Evolutionary conservation across 2,329 filamentous ascomycete species (phyloP), one percentile per base, ranked within the genome.

Genomic region (Pseudogymnoascus pannorum): DNA sequence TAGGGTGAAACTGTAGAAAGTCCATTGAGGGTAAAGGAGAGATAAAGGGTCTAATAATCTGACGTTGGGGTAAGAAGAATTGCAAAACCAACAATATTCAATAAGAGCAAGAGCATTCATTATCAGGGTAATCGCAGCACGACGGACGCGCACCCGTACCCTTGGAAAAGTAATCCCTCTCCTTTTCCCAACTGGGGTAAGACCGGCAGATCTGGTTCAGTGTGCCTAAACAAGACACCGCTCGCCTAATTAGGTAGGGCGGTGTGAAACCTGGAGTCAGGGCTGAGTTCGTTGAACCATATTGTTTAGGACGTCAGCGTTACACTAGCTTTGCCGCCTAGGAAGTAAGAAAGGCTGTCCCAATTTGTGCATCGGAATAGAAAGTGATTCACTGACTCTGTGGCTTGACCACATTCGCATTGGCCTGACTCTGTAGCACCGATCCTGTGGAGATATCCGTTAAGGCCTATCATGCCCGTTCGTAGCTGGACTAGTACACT

Each of bases 331-430:
- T n/a, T n/a, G n/a, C n/a, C n/a, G n/a, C n/a, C n/a, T n/a, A n/a
- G n/a, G n/a, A n/a, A n/a, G n/a, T n/a, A n/a, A n/a, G n/a, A n/a
- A n/a, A n/a, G n/a, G n/a, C n/a, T n/a, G n/a, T 66, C 69, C 71
- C 64, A 72, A 60, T 68, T 67, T 60, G 24, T 65, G 61, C 62
- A 71, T 64, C 64, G 63, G 62, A 70, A 70, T 61, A 71, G 66
- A 31, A 71, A 69, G 65, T 70, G 64, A 48, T 70, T 57, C 9
- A 35, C 51, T 7, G 20, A 35, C 16, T 57, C 20, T n/a, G 7
- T 35, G 9, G 20, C 22, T 33, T 57, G 51, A 3, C 51, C 29
- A 33, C 20, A 57, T 2, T 2, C 26, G 29, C 51, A 57, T 29
- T 33, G 7, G 16, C 35, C 51, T 9, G 51, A 33, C 35, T 57